phyloP scores from a whole-genome alignment of 2,329 filamentous ascomycete genomes.

The Cladosporium sp. region DNA sequence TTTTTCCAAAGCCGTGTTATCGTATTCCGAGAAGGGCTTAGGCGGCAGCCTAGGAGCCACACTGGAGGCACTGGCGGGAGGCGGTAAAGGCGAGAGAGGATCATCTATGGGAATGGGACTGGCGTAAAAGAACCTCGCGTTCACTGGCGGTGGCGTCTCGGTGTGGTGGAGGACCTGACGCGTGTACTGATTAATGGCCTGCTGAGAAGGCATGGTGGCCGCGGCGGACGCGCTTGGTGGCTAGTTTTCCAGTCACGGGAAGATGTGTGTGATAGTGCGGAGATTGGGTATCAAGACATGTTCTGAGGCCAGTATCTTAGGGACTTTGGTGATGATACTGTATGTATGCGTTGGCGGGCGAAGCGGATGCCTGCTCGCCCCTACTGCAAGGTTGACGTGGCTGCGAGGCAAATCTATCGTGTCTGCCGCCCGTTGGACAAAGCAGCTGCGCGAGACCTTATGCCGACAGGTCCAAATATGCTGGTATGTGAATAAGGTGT shows the following conservation, averaged over 20 bases:
- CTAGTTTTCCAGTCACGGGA: constrained; percentile 4
- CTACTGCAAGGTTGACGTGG: constrained; percentile 16
- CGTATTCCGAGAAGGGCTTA: constrained; percentile 35
- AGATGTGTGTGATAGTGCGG: constrained; percentile 12
- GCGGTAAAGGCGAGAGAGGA: constrained; percentile 35
- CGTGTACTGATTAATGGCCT: constrained; percentile 39
- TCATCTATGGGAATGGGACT: constrained; percentile 35
- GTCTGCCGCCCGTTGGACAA: background rate
- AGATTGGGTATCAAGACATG: constrained; percentile 17
- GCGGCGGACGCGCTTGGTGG: background rate
- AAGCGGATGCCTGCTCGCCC: constrained; percentile 15
- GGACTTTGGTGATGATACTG: background rate
- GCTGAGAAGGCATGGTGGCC: constrained; percentile 10
- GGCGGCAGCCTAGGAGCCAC: constrained; percentile 26
- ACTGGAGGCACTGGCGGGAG: constrained; percentile 25
- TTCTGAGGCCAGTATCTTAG: background rate
- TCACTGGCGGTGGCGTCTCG: constrained; percentile 32
- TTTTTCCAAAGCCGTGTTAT: constrained; percentile 33
- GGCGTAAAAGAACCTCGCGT: constrained; percentile 36
- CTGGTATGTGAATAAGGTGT: too few species aligned
- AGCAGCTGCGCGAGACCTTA: background rate
- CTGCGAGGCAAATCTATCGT: constrained; percentile 6
- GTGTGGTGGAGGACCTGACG: constrained; percentile 40
- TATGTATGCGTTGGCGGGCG: constrained; percentile 7
- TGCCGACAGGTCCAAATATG: too few species aligned